Evolutionary conservation across 2,329 filamentous ascomycete species (phyloP).

Genomic region (Clonostachys byssicola): DNA sequence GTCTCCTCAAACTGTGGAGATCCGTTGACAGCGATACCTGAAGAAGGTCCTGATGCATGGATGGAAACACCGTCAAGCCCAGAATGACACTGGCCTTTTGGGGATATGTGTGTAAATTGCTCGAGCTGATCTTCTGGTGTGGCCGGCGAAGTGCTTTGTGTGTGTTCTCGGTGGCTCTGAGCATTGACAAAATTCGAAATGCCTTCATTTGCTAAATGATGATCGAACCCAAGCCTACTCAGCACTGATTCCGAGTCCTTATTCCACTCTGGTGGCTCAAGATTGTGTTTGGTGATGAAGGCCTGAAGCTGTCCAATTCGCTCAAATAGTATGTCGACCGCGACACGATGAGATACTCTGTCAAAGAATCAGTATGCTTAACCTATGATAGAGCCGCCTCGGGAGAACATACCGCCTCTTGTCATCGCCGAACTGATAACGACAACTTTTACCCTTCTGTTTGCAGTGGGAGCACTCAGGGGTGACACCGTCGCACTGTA

Average conservation of each 20-base stretch:
- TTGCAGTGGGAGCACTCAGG: neutral
- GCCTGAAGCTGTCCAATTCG: neutral
- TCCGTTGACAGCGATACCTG: no score
- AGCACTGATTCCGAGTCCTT: neutral
- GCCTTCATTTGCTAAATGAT: no score
- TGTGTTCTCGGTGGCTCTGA: no score
- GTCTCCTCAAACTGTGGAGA: no score
- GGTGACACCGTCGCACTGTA: neutral
- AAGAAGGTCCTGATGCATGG: no score
- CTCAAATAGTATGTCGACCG: neutral
- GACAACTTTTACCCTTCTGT: neutral
- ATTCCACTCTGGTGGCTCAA: neutral
- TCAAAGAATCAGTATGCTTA: neutral
- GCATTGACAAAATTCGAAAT: no score
- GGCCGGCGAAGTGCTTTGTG: no score
- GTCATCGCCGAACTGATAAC: neutral
- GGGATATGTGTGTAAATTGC: no score
- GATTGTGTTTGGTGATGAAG: neutral
- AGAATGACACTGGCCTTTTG: no score
- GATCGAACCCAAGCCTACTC: no score
- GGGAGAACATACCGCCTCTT: neutral
- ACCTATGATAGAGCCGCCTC: neutral
- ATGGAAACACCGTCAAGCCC: no score
- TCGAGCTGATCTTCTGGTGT: no score
- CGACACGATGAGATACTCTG: neutral